These are phyloP conservation scores for Coemansia guatemalensis DNA, from an alignment of 192 early-diverging fungal genomes.

Conservation along the genomic window DNA sequence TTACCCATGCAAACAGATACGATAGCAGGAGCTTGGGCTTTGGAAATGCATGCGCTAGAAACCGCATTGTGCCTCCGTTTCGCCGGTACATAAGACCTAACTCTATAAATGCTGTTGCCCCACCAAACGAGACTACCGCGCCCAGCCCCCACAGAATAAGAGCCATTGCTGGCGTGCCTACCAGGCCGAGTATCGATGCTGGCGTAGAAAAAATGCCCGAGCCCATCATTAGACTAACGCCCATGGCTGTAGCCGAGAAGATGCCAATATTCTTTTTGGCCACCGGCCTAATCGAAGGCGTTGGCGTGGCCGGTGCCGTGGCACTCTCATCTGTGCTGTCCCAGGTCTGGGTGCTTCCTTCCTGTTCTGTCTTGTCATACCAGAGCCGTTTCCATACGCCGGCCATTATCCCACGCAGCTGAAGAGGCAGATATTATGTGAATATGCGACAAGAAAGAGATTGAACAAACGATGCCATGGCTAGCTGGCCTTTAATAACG, in stretches of 20 bases:
- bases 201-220: constrained; percentile 82
- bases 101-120: constrained; percentile 87
- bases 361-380: constrained; percentile 8
- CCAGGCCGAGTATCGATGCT: constrained; percentile 62
- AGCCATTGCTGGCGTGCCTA: constrained; percentile 67
- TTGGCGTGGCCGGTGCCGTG: neutral
- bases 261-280: constrained; percentile 47
- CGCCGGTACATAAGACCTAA: constrained; percentile 81
- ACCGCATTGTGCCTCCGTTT: constrained; percentile 88
- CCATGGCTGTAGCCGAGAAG: constrained; percentile 66
- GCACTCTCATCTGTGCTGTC: neutral
- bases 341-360: constrained; percentile 1
- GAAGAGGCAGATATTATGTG: neutral
- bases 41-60: constrained; percentile 69
- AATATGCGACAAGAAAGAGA: neutral
- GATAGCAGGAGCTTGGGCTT: constrained; percentile 53
- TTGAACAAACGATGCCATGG: neutral
- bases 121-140: constrained; percentile 74
- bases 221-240: constrained; percentile 76
- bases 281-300: neutral
- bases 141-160: constrained; percentile 76
- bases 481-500: neutral
- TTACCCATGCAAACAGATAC: constrained; percentile 57
- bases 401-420: constrained; percentile 2
- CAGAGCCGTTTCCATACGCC: constrained; percentile 15